Evolutionary conservation across 2,329 filamentous ascomycete genomes (phyloP), one percentile per base, ranked within the genome.

Genomic region (Colletotrichum agaves): DNA sequence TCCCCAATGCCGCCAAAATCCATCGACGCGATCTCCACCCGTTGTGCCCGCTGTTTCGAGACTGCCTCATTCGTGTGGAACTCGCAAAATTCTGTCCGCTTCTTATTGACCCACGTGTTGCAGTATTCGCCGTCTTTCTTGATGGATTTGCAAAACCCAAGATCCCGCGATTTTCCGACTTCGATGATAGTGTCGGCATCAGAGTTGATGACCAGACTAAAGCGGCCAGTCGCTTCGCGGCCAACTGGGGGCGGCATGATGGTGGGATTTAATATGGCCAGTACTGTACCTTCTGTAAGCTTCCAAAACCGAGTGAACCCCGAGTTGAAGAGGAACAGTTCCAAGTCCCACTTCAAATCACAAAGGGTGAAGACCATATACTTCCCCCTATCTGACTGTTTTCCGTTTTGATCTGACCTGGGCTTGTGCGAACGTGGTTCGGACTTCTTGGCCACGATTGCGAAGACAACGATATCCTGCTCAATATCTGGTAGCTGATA

Each of bases 221-320:
- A 99, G 35, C 89, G 88, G 27, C 94, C 94, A 0, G 92, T 95
- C 70, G 94, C 92, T 15, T 88, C 84, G 68, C 89, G 90, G 19
- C 90, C 88, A 1, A 88, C 88, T 0, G 92, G 91, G 0, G 95
- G 95, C 3, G 95, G 93, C 89, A 99, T 93, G 72, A 98, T 91
- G 17, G 85, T 89, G 1, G 96, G 96, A 75, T 99, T 99, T 33
- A 99, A 84, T 27, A 99, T 92, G 5, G 95, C 96, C 63, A 99
- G 84, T 1, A 98, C 87, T 0, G 94, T 98, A n/a, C 96, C 96
- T 2, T 93, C 88, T 0, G 90, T 90, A n/a, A 98, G 83, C 76
- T 97, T 97, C 91, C 95, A 98, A 81, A 96, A 99, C 61, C 92
- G 90, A 15, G 93, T 91, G 74, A 98, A 98, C 6, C 93, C 97